Evolutionary conservation across 306 rosid genomes (phyloP).

Genomic region (Herpetospermum pedunculosum): DNA sequence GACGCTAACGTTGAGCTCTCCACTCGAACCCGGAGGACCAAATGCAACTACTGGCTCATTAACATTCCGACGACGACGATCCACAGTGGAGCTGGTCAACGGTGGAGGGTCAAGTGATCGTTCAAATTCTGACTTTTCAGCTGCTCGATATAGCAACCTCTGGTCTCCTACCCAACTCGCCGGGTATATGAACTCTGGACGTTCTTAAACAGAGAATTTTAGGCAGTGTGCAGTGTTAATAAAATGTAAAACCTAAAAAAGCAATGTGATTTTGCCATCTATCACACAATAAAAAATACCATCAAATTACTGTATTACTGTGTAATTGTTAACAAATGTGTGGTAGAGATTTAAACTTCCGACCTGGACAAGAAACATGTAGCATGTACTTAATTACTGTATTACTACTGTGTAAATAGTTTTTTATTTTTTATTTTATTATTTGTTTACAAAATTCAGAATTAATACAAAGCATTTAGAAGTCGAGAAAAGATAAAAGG

Average conservation of each 20-base stretch:
- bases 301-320: too few relatives aligned
- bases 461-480: too few relatives aligned
- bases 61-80: constrained; percentile 29
- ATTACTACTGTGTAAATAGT: too few relatives aligned
- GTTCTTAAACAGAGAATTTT: neutral
- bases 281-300: too few relatives aligned
- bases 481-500: too few relatives aligned
- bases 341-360: too few relatives aligned
- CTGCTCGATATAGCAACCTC: constrained; percentile 61
- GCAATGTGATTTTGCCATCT: neutral
- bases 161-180: constrained; percentile 90
- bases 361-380: too few relatives aligned
- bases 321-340: too few relatives aligned
- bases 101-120: constrained; percentile 78
- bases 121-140: constrained; percentile 54
- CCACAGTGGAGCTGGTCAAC: constrained; percentile 14
- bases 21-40: constrained; percentile 78
- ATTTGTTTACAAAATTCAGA: too few relatives aligned
- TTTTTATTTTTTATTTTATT: too few relatives aligned
- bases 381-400: too few relatives aligned
- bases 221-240: neutral
- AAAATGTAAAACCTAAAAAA: neutral
- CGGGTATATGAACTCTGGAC: constrained; percentile 76
- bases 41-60: constrained; percentile 68
- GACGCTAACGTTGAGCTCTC: constrained; percentile 88